Base-by-base conservation (phyloP, 768 basidiomycete species). In the Crepidotus variabilis region DNA sequence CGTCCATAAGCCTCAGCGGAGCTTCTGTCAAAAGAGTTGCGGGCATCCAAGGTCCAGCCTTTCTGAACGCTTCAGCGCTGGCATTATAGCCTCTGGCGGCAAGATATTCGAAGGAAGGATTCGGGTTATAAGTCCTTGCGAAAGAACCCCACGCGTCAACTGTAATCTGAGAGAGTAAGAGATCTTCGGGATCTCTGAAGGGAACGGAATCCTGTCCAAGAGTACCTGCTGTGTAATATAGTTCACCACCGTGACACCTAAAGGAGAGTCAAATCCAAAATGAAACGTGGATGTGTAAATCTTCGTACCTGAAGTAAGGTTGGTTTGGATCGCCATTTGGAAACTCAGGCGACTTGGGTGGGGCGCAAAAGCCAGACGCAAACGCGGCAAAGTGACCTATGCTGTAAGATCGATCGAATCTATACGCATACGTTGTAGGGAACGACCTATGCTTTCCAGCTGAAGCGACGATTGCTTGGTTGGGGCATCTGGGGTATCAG, bases 311-410 rank as follows among this genome's bases (percentile, higher is more conserved):
- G 69, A 77, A 82, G 56, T 79, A 80, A 20, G 79, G 78, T 18
- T 75, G 61, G 18, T 67, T 72, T 2, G 78, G 73, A 56, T 83
- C 74, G 13, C 82, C 80, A 51, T 72, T 62, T 0, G 79, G 81
- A 61, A 76, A 76, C 4, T 64, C 71, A 0, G 68, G 60, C 2
- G 73, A 75, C 6, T 70, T 60, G 0, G 80, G 75, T 0, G 80
- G 76, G 13, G 75, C 69, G 60, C 81, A 81, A 0, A 73, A 69
- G 1, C 73, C 75, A 8, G 71, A 66, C 47, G 77, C 74, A 1
- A 78, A 78, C 56, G 75, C 71, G n/a, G n/a, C n/a, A n/a, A n/a
- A n/a, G n/a, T n/a, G n/a, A 55, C 74, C 82, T 0, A 78, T 78
- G 16, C 69, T 66, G 50, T 76, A 78, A 55, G 72, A 75, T 33